Evolutionary conservation across 495 filamentous ascomycete species (phyloP).

Genomic region (Saxophila tyrrhenica): DNA sequence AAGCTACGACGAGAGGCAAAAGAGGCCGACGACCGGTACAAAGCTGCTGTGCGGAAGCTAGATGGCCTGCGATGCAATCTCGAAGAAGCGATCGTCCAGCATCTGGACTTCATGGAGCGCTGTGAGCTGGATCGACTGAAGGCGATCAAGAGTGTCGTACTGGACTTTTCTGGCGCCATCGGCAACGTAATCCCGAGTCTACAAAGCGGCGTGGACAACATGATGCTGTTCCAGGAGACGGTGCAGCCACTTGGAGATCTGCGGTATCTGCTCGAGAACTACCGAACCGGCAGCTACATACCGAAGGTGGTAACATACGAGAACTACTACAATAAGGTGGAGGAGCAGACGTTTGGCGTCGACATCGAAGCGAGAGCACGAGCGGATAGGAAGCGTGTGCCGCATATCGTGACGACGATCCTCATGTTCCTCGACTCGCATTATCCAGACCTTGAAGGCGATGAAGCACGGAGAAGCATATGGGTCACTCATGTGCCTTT

Average conservation of each 20-base stretch:
- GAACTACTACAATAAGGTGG: slow-evolving; percentile 97
- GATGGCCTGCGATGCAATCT: slow-evolving; percentile 85
- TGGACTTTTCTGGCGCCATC: slow-evolving; percentile 95
- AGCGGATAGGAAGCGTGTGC: slow-evolving; percentile 89
- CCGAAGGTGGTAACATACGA: slow-evolving; percentile 92
- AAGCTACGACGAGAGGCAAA: slow-evolving; percentile 77
- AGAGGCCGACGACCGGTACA: slow-evolving; percentile 91
- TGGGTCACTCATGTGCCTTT: slow-evolving; percentile 92
- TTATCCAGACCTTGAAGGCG: slow-evolving; percentile 94
- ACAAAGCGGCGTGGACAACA: slow-evolving; percentile 89
- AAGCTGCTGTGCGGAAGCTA: slow-evolving; percentile 67
- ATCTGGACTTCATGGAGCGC: slow-evolving; percentile 92
- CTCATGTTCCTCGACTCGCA: slow-evolving; percentile 91
- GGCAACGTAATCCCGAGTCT: slow-evolving; percentile 96
- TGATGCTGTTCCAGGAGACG: slow-evolving; percentile 98
- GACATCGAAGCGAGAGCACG: slow-evolving; percentile 89
- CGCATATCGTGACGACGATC: slow-evolving; percentile 81
- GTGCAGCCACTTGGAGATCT: slow-evolving; percentile 87
- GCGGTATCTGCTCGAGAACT: slow-evolving; percentile 93
- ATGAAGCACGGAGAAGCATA: slow-evolving; percentile 82
- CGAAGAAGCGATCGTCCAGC: slow-evolving; percentile 85
- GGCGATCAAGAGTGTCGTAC: slow-evolving; percentile 92
- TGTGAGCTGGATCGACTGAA: slow-evolving; percentile 93
- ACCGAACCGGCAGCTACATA: slow-evolving; percentile 83
- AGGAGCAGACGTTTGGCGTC: slow-evolving; percentile 95